These are phyloP conservation scores for Ceratobasidium sp. DNA, from an alignment of 1,284 basidiomycete species.

Conservation along the genomic window DNA sequence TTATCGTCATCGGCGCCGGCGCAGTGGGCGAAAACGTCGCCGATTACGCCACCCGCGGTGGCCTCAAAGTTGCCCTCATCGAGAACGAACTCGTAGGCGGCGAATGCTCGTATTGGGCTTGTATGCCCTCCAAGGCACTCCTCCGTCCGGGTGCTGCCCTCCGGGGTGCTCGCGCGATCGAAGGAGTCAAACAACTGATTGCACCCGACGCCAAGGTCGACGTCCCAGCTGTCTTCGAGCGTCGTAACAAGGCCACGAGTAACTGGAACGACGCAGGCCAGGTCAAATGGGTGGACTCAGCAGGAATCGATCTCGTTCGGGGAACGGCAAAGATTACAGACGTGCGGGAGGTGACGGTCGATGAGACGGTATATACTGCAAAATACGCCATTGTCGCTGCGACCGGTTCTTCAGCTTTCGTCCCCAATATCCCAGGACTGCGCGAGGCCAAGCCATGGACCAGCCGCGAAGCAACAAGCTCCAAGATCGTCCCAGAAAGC, in stretches of 20 bases:
- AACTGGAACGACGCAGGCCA: slow-evolving; percentile 44
- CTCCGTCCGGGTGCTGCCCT: slow-evolving; percentile 42
- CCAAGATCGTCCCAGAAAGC: slow-evolving; percentile 35
- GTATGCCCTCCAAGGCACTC: slow-evolving; percentile 46
- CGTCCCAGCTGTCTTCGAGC: slow-evolving; percentile 23
- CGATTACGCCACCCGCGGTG: slow-evolving; percentile 31
- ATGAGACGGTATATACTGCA: slow-evolving; percentile 23
- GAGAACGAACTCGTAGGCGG: slow-evolving; percentile 46
- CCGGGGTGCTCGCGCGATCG: slow-evolving; percentile 33
- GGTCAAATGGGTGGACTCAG: slow-evolving; percentile 42
- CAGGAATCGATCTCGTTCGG: slow-evolving; percentile 44
- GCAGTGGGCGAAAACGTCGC: slow-evolving; percentile 45
- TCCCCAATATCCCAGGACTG: slow-evolving; percentile 39
- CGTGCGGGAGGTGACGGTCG: slow-evolving; percentile 7
- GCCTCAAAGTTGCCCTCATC: slow-evolving; percentile 38
- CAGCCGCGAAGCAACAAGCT: slow-evolving; percentile 45
- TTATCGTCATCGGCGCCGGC: slow-evolving; percentile 46
- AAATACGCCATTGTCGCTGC: slow-evolving; percentile 36
- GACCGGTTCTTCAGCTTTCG: slow-evolving; percentile 36
- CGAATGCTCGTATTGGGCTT: slow-evolving; percentile 45
- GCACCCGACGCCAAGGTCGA: slow-evolving; percentile 26
- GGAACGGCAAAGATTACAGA: slow-evolving; percentile 29
- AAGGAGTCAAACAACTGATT: slow-evolving; percentile 39
- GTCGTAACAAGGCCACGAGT: slow-evolving; percentile 35
- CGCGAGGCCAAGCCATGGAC: slow-evolving; percentile 41